phyloP scores from a whole-genome alignment of 768 basidiomycete species.

The Leccinum variicolor region DNA sequence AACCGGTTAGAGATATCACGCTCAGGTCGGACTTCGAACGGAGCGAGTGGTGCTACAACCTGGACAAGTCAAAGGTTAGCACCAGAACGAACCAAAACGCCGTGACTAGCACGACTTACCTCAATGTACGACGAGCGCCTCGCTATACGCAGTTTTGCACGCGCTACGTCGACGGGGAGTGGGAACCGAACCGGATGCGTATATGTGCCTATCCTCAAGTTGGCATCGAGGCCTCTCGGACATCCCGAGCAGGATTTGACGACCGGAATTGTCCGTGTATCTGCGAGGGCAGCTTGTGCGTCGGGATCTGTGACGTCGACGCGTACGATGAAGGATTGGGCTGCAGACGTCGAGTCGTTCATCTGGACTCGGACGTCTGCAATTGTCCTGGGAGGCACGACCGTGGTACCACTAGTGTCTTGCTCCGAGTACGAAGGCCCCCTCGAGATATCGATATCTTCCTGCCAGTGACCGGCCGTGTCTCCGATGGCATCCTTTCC shows the following conservation, averaged over 20 bases:
- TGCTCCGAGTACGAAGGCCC: neutral
- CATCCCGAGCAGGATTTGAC: neutral
- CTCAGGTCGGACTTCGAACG: slow-evolving; percentile 20
- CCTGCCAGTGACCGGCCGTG: slow-evolving; percentile 4
- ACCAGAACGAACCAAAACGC: neutral
- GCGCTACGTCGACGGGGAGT: slow-evolving; percentile 39
- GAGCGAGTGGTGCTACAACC: slow-evolving; percentile 19
- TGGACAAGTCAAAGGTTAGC: neutral
- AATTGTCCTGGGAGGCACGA: neutral
- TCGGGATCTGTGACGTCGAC: slow-evolving; percentile 20
- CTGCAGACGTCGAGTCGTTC: neutral
- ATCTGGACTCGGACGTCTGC: slow-evolving; percentile 14
- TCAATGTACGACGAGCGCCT: slow-evolving; percentile 50
- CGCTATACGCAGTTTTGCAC: slow-evolving; percentile 42
- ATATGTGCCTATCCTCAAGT: slow-evolving; percentile 14
- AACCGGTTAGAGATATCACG: slow-evolving; percentile 23
- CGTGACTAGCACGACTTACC: slow-evolving; percentile 11
- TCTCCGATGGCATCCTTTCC: neutral
- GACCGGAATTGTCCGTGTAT: slow-evolving; percentile 3
- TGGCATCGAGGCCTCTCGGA: neutral
- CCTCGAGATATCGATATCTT: neutral
- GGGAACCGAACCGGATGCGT: slow-evolving; percentile 36
- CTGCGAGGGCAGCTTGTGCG: slow-evolving; percentile 11
- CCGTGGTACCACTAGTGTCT: neutral
- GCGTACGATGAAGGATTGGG: slow-evolving; percentile 13